These are phyloP conservation scores for Silene vulgaris DNA, from an alignment of 179 eudicot genomes.

Conservation along the genomic window DNA sequence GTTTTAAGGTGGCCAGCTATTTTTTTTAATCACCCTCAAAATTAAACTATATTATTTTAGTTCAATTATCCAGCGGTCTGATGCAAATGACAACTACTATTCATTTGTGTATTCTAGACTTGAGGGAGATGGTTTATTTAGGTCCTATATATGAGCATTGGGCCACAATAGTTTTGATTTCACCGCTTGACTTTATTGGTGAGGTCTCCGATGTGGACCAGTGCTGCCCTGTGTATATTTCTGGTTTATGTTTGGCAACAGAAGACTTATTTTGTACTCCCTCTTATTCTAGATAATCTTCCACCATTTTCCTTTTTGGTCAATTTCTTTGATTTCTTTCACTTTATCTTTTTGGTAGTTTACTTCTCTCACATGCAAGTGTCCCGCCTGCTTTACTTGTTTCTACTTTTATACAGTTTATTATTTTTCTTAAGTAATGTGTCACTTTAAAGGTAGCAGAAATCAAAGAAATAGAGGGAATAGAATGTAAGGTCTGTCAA, in stretches of 20 bases:
- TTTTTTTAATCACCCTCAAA: not conserved
- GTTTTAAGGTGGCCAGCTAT: constrained; percentile 58
- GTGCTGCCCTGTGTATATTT: not conserved
- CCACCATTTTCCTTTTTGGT: too few relatives aligned
- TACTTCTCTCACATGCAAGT: too few relatives aligned
- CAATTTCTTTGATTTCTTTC: too few relatives aligned
- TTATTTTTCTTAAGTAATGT: too few relatives aligned
- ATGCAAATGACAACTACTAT: not conserved
- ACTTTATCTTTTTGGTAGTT: too few relatives aligned
- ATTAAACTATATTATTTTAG: not conserved
- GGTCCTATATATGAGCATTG: not conserved
- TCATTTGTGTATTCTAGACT: not conserved
- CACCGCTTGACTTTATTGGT: not conserved
- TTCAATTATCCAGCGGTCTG: constrained; percentile 1
- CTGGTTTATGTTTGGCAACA: not conserved
- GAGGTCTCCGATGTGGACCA: not conserved
- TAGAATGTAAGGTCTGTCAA: constrained; percentile 2
- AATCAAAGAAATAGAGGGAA: too few relatives aligned
- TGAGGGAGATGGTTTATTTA: not conserved
- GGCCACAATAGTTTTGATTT: not conserved
- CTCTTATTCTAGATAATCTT: too few relatives aligned
- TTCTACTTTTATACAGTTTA: too few relatives aligned
- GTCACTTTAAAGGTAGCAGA: too few relatives aligned
- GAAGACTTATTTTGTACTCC: not conserved
- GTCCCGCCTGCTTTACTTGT: too few relatives aligned